Base-by-base conservation (phyloP, 257 asterid species). In the Capsicum baccatum region DNA sequence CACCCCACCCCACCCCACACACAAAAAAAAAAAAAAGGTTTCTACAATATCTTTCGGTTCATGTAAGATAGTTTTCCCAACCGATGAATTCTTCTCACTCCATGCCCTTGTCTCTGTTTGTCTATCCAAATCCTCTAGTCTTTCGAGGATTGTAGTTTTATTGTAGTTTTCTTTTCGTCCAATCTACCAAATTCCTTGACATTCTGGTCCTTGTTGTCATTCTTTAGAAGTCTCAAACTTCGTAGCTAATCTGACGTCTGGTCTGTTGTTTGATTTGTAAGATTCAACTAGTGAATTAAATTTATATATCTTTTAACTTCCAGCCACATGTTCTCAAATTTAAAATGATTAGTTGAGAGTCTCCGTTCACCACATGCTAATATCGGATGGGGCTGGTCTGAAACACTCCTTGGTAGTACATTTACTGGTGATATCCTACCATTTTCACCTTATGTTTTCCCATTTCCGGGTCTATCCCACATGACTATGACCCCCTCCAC, bases 161-260 rank as follows among this genome's bases (percentile, higher is more conserved):
- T 68, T 37, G 14, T 8, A 15, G 33, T 39, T 37, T 37, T 68
- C 12, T 66, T 66, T 13, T 16, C 3, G 14, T 16, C 50, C 7
- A 15, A 68, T 68, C n/a, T 37, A 21, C 11, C 76, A 68, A 37
- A 39, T 68, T 3, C 78, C 78, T 68, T 8, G 78, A 68, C 78
- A 70, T 9, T 44, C 35, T 16, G 35, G 16, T 70, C 56, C 57
- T 44, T 17, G 9, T 16, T 15, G 57, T 70, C 33, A 9, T 44
- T 70, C 57, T 70, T 70, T 17, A 17, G 79, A 70, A 70, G 79
- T 44, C 56, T 44, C 35, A 70, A 42, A 42, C 8, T 44, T n/a
- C 15, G 8, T 70, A 9, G 37, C 37, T 44, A 8, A 39, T 68
- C 26, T 10, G 54, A 39, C 19, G 14, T 68, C 17, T 39, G 78